These are phyloP conservation scores for Mortierella sp. DNA, from an alignment of 371 early-diverging fungal species.

Conservation along the genomic window DNA sequence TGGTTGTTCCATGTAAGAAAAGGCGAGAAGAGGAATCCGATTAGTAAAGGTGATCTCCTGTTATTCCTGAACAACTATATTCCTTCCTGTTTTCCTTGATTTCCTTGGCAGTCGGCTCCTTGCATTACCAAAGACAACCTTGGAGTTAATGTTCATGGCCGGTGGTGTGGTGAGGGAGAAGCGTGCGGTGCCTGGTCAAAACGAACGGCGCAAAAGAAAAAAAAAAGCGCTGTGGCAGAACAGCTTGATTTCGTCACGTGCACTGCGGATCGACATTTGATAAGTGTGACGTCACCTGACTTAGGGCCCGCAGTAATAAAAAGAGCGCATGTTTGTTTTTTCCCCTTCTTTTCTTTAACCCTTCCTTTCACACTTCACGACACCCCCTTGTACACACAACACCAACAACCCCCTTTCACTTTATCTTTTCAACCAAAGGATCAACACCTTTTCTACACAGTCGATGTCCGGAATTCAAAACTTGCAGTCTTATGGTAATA, in stretches of 20 bases:
- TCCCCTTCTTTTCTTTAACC: constrained; percentile 5
- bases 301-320: constrained; percentile 15
- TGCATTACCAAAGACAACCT: constrained; percentile 69
- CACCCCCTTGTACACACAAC: background rate
- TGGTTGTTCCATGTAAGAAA: constrained; percentile 3
- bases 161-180: constrained; percentile 2
- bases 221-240: background rate
- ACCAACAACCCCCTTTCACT: background rate
- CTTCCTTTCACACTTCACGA: background rate
- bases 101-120: background rate
- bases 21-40: background rate
- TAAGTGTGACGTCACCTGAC: constrained; percentile 15
- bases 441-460: background rate
- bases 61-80: background rate
- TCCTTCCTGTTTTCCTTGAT: background rate
- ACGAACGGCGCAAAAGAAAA: background rate
- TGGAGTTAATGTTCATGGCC: constrained; percentile 35
- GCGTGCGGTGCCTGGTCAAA: background rate
- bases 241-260: background rate
- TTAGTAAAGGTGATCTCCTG: constrained; percentile 11
- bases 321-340: background rate
- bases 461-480: constrained; percentile 53
- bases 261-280: no score
- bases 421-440: background rate
- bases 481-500: constrained; percentile 49